Conservation (phyloP, 1,139 yeast genomes). For the Debaryomyces singareniensis region DNA sequence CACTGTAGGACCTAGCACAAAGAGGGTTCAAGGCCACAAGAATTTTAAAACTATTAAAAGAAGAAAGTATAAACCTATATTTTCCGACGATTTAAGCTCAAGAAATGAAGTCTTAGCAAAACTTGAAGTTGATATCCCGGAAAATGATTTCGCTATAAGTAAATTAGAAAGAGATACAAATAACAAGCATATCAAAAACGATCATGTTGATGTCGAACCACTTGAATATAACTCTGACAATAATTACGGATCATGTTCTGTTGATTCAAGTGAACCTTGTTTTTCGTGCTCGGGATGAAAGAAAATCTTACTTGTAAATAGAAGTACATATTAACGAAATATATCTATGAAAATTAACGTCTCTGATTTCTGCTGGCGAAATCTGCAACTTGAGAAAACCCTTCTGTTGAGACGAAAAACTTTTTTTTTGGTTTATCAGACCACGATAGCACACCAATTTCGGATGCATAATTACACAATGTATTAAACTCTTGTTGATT, state of each 20-base stretch:
- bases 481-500: constrained; percentile 71
- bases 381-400: constrained; percentile 82
- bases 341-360: constrained; percentile 1
- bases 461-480: constrained; percentile 73
- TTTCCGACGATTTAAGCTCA: too few species aligned
- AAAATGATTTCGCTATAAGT: too few species aligned
- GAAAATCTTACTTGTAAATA: background rate
- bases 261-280: constrained; percentile 32
- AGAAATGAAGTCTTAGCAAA: too few species aligned
- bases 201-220: constrained; percentile 27
- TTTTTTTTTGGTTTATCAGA: constrained; percentile 64
- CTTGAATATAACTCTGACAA: too few species aligned
- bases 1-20: constrained; percentile 75
- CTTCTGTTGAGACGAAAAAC: constrained; percentile 78
- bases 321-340: background rate
- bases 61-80: background rate
- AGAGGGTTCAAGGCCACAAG: too few species aligned
- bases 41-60: constrained; percentile 1
- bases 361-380: constrained; percentile 63
- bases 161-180: background rate
- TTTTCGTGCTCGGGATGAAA: constrained; percentile 42
- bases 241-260: constrained; percentile 34
- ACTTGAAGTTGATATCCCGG: too few species aligned
- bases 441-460: constrained; percentile 88
- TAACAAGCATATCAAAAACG: constrained; percentile 2